Evolutionary conservation across 106 monocot species (phyloP).

Genomic region (Iris macrosiphon): DNA sequence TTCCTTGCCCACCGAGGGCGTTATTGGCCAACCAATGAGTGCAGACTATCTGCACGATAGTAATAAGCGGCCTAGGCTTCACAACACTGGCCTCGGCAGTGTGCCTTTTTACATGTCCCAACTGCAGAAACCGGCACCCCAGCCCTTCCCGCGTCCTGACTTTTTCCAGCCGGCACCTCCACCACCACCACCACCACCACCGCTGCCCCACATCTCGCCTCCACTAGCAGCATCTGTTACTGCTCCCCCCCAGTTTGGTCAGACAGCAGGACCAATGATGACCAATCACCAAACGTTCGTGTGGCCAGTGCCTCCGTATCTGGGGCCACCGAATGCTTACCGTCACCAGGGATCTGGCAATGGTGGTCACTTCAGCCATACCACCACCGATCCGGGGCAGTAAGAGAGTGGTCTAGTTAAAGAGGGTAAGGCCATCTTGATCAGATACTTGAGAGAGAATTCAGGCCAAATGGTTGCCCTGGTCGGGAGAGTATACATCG

Average conservation of each 20-base stretch:
- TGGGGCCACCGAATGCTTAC: constrained; percentile 10
- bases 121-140: constrained; percentile 10
- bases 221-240: constrained; percentile 19
- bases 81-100: constrained; percentile 17
- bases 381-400: constrained; percentile 31
- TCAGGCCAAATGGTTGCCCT: background rate
- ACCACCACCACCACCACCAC: background rate
- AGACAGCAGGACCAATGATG: constrained; percentile 11
- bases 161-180: constrained; percentile 6
- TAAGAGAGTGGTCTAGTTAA: background rate
- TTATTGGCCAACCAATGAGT: constrained; percentile 18
- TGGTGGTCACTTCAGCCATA: constrained; percentile 11
- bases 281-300: constrained; percentile 16
- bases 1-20: constrained; percentile 55
- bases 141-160: constrained; percentile 27
- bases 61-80: constrained; percentile 45
- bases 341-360: constrained; percentile 11
- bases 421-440: background rate
- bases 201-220: constrained; percentile 10
- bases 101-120: constrained; percentile 17
- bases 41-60: constrained; percentile 31
- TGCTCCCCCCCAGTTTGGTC: constrained; percentile 6
- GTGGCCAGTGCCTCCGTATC: constrained; percentile 3
- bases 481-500: background rate
- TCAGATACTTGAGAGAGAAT: background rate